Evolutionary conservation across 805 yeast genomes (phyloP).

Genomic region (Danielozyma ontarioensis): DNA sequence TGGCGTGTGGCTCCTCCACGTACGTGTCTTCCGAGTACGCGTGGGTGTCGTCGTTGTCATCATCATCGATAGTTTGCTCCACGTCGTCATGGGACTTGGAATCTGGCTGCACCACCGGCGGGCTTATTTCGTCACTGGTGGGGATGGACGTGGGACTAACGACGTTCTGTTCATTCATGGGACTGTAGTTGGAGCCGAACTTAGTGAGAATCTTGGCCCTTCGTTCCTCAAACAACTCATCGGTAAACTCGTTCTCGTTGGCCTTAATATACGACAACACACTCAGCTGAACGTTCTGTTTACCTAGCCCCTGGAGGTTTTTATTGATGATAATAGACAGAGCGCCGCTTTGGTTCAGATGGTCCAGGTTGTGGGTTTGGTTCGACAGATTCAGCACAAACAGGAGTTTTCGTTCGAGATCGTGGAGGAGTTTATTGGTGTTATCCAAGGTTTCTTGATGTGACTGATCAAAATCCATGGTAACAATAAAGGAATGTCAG

Average conservation of each 20-base stretch:
- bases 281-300: conserved; percentile 23
- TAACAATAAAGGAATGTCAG: too few relatives aligned
- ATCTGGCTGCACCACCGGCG: neutral
- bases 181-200: conserved; percentile 22
- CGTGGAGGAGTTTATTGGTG: conserved; percentile 24
- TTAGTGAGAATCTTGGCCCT: conserved; percentile 26
- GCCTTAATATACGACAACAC: conserved; percentile 32
- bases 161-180: conserved; percentile 6
- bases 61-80: conserved; percentile 6
- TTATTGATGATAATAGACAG: conserved; percentile 10
- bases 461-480: neutral
- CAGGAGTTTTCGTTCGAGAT: conserved; percentile 31
- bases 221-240: conserved; percentile 33
- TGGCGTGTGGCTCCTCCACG: conserved; percentile 1
- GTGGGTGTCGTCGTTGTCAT: conserved; percentile 4
- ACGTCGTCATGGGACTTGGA: neutral
- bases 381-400: conserved; percentile 23
- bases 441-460: conserved; percentile 14
- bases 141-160: neutral
- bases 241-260: conserved; percentile 20
- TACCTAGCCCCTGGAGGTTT: conserved; percentile 15
- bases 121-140: neutral
- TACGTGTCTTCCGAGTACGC: conserved; percentile 1
- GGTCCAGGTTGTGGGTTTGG: conserved; percentile 16
- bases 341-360: conserved; percentile 14